A percentile compares a stretch with the other conserved stretches of the same genome.
Conservation (phyloP, 2,329 filamentous ascomycete genomes). For the Cladosporium sp. region DNA sequence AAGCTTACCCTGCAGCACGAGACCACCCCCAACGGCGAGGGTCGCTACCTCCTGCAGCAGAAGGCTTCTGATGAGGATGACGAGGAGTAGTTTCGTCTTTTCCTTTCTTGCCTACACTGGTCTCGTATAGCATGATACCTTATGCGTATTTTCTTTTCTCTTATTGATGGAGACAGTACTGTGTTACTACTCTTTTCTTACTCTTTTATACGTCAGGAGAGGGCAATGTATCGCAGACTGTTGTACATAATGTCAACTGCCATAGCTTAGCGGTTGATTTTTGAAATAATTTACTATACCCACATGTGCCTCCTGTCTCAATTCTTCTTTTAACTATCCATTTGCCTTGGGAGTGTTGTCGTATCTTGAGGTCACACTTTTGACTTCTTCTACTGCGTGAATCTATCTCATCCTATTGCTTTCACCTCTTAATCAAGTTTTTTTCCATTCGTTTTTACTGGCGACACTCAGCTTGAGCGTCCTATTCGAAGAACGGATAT, state of each 20-base stretch:
- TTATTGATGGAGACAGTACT: constrained; percentile 19
- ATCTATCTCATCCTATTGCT: too few relatives aligned
- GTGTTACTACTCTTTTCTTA: constrained; percentile 20
- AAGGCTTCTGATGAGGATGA: constrained; percentile 50
- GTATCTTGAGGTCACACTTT: too few relatives aligned
- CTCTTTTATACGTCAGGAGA: constrained; percentile 6
- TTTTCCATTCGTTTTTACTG: too few relatives aligned
- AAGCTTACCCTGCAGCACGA: constrained; percentile 64
- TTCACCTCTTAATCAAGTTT: too few relatives aligned
- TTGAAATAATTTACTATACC: constrained; percentile 20
- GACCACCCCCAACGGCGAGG: constrained; percentile 48
- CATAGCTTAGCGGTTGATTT: constrained; percentile 15
- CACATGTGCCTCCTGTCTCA: constrained; percentile 22
- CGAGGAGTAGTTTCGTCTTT: constrained; percentile 42
- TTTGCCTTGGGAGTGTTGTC: too few relatives aligned
- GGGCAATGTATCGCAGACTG: constrained; percentile 14
- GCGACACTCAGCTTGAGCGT: too few relatives aligned
- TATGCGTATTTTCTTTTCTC: constrained; percentile 18
- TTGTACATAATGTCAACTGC: constrained; percentile 19
- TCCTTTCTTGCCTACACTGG: constrained; percentile 9
- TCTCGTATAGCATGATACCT: constrained; percentile 22
- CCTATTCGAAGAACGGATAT: neutral
- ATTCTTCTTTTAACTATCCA: constrained; percentile 34
- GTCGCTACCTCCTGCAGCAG: constrained; percentile 46
- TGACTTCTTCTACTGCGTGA: too few relatives aligned